Evolutionary conservation across 176 grass and related monocot species (phyloP).

Genomic region (Cenchrus fungigraminus): DNA sequence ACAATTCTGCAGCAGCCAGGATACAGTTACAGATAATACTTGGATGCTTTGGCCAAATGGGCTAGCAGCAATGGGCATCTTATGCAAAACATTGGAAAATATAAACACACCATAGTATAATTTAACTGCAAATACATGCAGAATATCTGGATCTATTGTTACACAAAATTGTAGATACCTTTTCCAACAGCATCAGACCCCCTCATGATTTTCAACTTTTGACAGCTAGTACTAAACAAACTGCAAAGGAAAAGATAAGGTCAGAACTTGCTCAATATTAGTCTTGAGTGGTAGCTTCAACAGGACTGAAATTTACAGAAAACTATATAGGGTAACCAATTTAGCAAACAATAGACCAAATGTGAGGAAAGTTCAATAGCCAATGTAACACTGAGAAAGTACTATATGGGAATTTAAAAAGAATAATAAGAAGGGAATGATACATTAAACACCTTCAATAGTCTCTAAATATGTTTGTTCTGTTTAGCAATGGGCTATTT

Average conservation of each 20-base stretch:
- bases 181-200: slow-evolving; percentile 69
- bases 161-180: slow-evolving; percentile 30
- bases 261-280: neutral
- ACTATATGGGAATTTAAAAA: neutral
- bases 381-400: neutral
- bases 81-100: neutral
- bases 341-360: neutral
- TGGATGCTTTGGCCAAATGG: neutral
- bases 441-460: neutral
- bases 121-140: neutral
- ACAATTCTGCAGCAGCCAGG: neutral
- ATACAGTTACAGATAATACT: neutral
- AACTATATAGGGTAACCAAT: slow-evolving; percentile 7
- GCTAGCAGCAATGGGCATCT: neutral
- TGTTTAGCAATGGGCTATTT: neutral
- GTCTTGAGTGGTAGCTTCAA: neutral
- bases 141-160: neutral
- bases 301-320: neutral
- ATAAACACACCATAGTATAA: neutral
- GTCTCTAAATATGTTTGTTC: neutral
- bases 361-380: neutral
- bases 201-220: slow-evolving; percentile 72
- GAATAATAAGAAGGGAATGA: neutral
- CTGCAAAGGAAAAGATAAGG: slow-evolving; percentile 29
- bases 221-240: slow-evolving; percentile 64